Percentiles rank a stretch among this genome's conserved stretches.
Evolutionary conservation across 306 rosid species (phyloP).

Genomic region (Vachellia pachyceras): DNA sequence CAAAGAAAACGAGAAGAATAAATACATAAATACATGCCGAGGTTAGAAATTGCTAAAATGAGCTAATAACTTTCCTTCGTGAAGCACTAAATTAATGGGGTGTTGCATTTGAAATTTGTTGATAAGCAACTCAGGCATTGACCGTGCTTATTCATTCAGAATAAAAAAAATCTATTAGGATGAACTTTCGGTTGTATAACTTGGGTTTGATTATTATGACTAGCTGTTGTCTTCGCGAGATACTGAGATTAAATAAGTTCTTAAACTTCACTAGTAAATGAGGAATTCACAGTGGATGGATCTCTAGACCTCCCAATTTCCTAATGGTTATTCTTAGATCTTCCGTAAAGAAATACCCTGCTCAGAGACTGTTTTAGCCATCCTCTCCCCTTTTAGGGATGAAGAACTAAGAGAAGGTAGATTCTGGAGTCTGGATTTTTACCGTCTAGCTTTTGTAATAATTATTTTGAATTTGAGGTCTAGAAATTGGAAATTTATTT

Average conservation of each 20-base stretch:
- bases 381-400: conserved; percentile 5
- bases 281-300: too few species aligned
- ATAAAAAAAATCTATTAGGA: not conserved
- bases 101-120: not conserved
- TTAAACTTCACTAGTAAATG: too few species aligned
- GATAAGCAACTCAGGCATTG: not conserved
- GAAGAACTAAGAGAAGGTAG: conserved; percentile 12
- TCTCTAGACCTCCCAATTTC: too few species aligned
- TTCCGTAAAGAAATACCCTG: not conserved
- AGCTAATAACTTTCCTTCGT: not conserved
- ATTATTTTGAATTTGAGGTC: conserved; percentile 1
- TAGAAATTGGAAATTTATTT: conserved; percentile 23
- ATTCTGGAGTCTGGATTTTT: not conserved
- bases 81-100: not conserved
- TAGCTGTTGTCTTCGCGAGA: too few species aligned
- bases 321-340: too few species aligned
- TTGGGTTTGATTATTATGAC: too few species aligned
- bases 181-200: not conserved
- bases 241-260: too few species aligned
- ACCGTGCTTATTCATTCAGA: not conserved
- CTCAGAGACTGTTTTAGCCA: conserved; percentile 11
- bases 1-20: not conserved
- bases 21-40: too few species aligned
- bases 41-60: not conserved
- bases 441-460: not conserved